Base-by-base conservation (phyloP, 352 stramenopile species). In the Achlya hypogyna region DNA sequence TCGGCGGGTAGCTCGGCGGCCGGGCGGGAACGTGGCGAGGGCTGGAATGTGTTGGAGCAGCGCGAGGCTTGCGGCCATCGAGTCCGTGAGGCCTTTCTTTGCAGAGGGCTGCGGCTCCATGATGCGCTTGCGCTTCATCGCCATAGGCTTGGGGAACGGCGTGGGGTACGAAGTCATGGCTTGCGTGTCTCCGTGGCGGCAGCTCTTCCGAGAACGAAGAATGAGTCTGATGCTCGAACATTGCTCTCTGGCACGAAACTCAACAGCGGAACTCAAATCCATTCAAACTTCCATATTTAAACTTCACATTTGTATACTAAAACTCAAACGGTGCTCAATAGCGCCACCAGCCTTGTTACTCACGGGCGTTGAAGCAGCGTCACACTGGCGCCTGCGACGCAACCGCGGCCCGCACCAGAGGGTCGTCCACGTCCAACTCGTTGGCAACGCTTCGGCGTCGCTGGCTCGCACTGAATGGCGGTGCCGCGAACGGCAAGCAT, bases 51-150 rank as follows among this genome's bases (percentile, higher is more conserved):
- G 60, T 25, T 58, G 42, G 10, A 67, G 51, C 14, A 67, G 29
- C 29, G 60, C 60, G 16, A 67, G 27, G 20, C 40, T 67, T 16
- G 60, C 60, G 14, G 56, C 42, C 60, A 67, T 67, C n/a, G 51
- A 49, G 27, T 32, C 25, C n/a, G 60, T 67, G 27, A 67, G 34
- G 9, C 31, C 51, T 28, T 58, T 54, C 43, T 67, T 67, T 42
- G 60, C 16, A 6, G 43, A 8, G 9, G 47, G 27, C 10, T n/a
- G 43, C 20, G 43, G 10, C 3, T 66, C 59, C 12, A 45, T 25
- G 22, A 31, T 45, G 31, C 60, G 60, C 43, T 67, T 67, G 20
- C 60, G 42, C 51, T 67, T 67, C 18, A 45, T 22, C 1, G 42
- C 28, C 32, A 51, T 58, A 6, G 40, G 31, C 31, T 56, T 45